Evolutionary conservation across 129 eudicot genomes (phyloP).

Genomic region (Deinandra increscens): DNA sequence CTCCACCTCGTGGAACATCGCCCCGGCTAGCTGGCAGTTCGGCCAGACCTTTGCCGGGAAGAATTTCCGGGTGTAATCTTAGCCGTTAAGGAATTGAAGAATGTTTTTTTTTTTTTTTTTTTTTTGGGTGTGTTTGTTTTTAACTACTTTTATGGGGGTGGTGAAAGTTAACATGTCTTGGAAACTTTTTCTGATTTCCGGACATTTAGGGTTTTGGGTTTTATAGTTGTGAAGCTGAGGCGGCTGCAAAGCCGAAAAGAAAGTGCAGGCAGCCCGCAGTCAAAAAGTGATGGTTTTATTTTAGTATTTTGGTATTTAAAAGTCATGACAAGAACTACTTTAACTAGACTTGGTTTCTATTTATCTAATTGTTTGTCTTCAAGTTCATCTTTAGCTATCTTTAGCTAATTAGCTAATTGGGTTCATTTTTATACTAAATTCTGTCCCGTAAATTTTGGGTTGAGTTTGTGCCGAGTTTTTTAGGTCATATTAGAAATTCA

Average conservation of each 20-base stretch:
- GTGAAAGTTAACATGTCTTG: conserved; percentile 28
- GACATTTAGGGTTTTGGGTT: conserved; percentile 30
- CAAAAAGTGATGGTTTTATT: conserved; percentile 26
- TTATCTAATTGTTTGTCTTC: conserved; percentile 5
- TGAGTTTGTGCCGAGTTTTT: too few relatives aligned
- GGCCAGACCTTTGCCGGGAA: conserved; percentile 83
- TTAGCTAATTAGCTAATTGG: too few relatives aligned
- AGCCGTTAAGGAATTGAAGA: neutral
- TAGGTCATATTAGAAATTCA: too few relatives aligned
- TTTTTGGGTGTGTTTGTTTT: conserved; percentile 5
- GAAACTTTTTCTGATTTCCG: conserved; percentile 40
- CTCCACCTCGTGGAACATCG: conserved; percentile 84
- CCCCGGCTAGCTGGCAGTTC: conserved; percentile 76
- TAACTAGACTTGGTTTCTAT: conserved; percentile 18
- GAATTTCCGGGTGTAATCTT: conserved; percentile 64
- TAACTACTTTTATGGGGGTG: conserved; percentile 35
- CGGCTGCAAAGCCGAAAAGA: conserved; percentile 29
- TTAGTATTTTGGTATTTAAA: conserved; percentile 22
- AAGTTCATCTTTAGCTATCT: too few relatives aligned
- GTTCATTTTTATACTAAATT: too few relatives aligned
- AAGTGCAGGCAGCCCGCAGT: conserved; percentile 37
- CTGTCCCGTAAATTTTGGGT: too few relatives aligned
- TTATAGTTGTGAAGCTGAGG: conserved; percentile 30
- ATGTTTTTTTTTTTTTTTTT: neutral
- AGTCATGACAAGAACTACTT: conserved; percentile 20